These are phyloP conservation scores for Kwoniella botswanensis DNA, from an alignment of 768 basidiomycete species.

Conservation along the genomic window DNA sequence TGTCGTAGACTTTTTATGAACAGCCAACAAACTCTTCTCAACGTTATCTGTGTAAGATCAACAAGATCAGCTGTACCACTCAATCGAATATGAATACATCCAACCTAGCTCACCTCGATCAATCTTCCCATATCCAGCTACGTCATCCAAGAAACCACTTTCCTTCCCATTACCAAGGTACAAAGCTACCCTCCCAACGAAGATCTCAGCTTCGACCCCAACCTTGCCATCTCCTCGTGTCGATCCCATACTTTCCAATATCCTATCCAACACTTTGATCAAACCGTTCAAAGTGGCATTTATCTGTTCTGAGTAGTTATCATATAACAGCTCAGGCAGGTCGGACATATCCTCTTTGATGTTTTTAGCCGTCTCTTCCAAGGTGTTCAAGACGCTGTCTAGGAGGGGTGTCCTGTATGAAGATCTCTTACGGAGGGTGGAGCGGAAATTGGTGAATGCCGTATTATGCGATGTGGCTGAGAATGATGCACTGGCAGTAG, in stretches of 20 bases:
- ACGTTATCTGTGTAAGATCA: conserved; percentile 6
- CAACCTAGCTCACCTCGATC: conserved; percentile 29
- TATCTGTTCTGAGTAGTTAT: conserved; percentile 20
- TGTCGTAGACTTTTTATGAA: conserved; percentile 33
- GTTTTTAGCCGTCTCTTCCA: conserved; percentile 34
- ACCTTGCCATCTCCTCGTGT: conserved; percentile 19
- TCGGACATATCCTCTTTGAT: conserved; percentile 36
- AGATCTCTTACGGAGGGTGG: conserved; percentile 28
- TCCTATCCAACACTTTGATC: conserved; percentile 20
- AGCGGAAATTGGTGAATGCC: conserved; percentile 35
- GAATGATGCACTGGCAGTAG: conserved; percentile 29
- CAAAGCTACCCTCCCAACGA: conserved; percentile 45
- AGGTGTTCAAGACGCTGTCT: conserved; percentile 29
- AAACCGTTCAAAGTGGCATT: conserved; percentile 16
- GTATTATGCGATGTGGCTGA: conserved; percentile 21
- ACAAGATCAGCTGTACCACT: conserved; percentile 4
- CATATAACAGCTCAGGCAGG: conserved; percentile 28
- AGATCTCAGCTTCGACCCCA: conserved; percentile 36
- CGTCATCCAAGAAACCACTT: conserved; percentile 32
- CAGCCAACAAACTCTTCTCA: not conserved
- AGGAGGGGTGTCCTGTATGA: conserved; percentile 39
- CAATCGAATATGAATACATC: too few relatives aligned
- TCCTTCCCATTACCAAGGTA: conserved; percentile 27
- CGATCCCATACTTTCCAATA: conserved; percentile 23
- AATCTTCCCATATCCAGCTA: conserved; percentile 20